Evolutionary conservation across 768 basidiomycete species (phyloP), one percentile per base, ranked within the genome.

Genomic region (Russula ochroleuca): DNA sequence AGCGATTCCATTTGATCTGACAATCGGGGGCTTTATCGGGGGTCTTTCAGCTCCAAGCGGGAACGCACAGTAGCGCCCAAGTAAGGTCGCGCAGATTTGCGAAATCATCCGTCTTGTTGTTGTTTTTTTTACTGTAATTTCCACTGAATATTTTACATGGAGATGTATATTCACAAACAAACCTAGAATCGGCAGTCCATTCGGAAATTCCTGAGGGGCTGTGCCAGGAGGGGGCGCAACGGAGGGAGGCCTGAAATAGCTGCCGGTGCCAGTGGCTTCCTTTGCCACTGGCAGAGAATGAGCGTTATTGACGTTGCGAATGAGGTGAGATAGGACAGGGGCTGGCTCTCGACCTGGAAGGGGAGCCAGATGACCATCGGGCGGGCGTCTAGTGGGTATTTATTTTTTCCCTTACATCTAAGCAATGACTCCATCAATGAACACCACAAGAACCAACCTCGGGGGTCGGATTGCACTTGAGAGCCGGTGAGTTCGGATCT

Each of bases 401-500:
- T 61, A 43, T 55, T 60, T 50, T 60, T n/a, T n/a, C 11, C 38
- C 47, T 51, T 28, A 47, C 57, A 59, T 54, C 63, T 54, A 2
- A 35, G 47, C 58, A 64, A 41, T 64, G 37, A 64, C 37, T 64
- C 57, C n/a, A 59, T 54, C 56, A 48, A 59, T 43, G 17, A 21
- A 45, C n/a, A 8, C 43, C 8, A 45, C 3, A 19, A n/a, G 25
- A 31, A 23, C 41, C 43, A 19, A 23, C 14, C n/a, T 15, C 37
- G 28, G 40, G 41, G 45, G 40, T 45, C 37, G 53, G 25, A 31
- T 51, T 21, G 38, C 10, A 35, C 38, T 43, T 31, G 23, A 48
- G 53, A 49, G 57, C 51, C 57, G 57, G 61, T 66, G 54, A 65
- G 64, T 65, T 65, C 67, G 67, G 67, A 68, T 68, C 67, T 68